These are phyloP conservation scores for Neonectria magnoliae DNA, from an alignment of 2,329 filamentous ascomycete genomes.

Conservation along the genomic window DNA sequence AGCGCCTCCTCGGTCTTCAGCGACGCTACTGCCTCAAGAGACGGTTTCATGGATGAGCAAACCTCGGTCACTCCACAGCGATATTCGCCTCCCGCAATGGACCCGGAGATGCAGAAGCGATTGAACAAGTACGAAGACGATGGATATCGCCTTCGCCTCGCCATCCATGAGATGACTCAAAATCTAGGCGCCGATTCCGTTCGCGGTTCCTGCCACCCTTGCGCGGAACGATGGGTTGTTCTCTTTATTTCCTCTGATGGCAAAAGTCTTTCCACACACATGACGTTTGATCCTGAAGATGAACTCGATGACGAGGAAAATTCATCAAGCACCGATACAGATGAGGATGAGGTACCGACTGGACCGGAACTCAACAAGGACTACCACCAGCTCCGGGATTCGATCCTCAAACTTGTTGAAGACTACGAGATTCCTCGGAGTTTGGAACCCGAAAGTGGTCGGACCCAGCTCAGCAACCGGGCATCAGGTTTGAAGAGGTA, in stretches of 20 bases:
- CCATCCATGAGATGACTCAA: constrained; percentile 76
- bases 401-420: constrained; percentile 81
- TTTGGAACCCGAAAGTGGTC: constrained; percentile 66
- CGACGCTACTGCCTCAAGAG: constrained; percentile 71
- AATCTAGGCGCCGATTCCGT: constrained; percentile 71
- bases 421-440: constrained; percentile 83
- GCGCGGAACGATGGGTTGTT: constrained; percentile 84
- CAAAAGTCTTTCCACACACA: constrained; percentile 73
- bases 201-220: constrained; percentile 78
- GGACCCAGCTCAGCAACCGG: constrained; percentile 76
- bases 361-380: constrained; percentile 77
- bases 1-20: constrained; percentile 78
- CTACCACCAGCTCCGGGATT: constrained; percentile 82
- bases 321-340: constrained; percentile 69
- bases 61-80: constrained; percentile 60
- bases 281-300: constrained; percentile 76
- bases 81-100: constrained; percentile 63
- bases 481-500: constrained; percentile 70
- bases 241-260: constrained; percentile 82
- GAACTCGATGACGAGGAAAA: constrained; percentile 73
- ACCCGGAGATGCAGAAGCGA: constrained; percentile 55
- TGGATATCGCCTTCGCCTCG: constrained; percentile 71
- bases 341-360: constrained; percentile 69
- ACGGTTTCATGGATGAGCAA: constrained; percentile 69
- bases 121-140: constrained; percentile 69